Percentiles rank a stretch among this genome's conserved stretches.
Conservation (phyloP, 2,329 filamentous ascomycete species). For the Colletotrichum lupini region DNA sequence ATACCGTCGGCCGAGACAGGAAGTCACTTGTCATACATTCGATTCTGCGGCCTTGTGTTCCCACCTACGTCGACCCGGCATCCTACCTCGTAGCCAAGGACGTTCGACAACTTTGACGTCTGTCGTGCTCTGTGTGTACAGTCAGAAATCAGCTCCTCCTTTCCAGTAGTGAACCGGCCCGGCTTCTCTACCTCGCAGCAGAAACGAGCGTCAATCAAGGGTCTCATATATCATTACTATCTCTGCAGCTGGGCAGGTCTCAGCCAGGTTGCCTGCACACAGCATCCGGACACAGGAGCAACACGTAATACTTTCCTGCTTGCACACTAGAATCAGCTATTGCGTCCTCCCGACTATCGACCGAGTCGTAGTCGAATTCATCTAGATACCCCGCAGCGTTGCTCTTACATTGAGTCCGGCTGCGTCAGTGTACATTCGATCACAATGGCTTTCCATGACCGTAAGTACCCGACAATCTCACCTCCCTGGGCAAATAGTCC, state of each 20-base stretch:
- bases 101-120: neutral
- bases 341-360: neutral
- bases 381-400: neutral
- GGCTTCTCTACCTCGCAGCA: neutral
- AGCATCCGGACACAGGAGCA: neutral
- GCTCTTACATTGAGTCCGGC: neutral
- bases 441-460: slow-evolving; percentile 29
- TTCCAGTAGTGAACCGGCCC: neutral
- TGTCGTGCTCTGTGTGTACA: neutral
- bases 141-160: neutral
- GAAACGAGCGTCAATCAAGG: neutral
- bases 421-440: neutral
- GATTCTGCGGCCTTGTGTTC: neutral
- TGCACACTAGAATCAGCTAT: neutral
- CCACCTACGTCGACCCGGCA: neutral
- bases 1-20: neutral
- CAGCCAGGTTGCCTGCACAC: slow-evolving; percentile 5
- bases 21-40: neutral
- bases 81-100: neutral
- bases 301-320: neutral
- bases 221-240: neutral
- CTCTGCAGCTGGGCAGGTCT: slow-evolving; percentile 20
- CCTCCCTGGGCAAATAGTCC: neutral
- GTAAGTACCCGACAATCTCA: slow-evolving; percentile 5
- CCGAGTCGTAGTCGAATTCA: neutral